Percentiles rank a stretch among this genome's conserved stretches.
phyloP scores from a whole-genome alignment of 352 stramenopile species.

The Globisporangium viniferum region DNA sequence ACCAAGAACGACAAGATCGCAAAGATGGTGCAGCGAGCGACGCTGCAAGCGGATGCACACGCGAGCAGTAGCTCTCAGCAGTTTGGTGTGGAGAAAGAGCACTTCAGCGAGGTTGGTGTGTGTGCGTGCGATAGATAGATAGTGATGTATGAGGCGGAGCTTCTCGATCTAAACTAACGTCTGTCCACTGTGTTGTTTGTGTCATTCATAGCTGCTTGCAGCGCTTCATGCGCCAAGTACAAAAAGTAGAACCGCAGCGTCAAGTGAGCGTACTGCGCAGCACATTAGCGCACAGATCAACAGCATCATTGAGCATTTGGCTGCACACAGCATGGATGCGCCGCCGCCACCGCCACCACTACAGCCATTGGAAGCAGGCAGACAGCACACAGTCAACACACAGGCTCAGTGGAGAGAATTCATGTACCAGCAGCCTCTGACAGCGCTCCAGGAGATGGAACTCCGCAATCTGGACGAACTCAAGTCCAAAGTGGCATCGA shows the following conservation, averaged over 20 bases:
- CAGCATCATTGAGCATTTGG: constrained; percentile 14
- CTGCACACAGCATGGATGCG: neutral
- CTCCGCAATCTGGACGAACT: constrained; percentile 21
- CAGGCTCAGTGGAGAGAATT: constrained; percentile 17
- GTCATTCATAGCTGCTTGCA: neutral
- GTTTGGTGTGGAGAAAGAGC: constrained; percentile 12
- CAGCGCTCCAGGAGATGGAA: constrained; percentile 18
- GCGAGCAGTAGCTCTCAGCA: constrained; percentile 5
- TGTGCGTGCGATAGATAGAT: neutral
- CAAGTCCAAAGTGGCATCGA: constrained; percentile 22
- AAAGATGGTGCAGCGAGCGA: constrained; percentile 25
- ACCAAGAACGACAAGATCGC: constrained; percentile 27
- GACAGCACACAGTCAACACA: neutral
- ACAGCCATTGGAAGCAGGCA: no score
- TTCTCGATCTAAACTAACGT: neutral
- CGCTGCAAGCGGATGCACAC: constrained; percentile 10
- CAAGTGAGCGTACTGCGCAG: constrained; percentile 5
- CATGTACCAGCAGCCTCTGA: constrained; percentile 33
- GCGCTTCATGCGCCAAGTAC: neutral
- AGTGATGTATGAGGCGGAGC: neutral
- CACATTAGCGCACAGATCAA: constrained; percentile 17
- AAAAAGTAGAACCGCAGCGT: neutral
- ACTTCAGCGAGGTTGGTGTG: constrained; percentile 23
- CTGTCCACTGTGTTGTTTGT: neutral
- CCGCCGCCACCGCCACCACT: neutral